Base-by-base conservation (phyloP, 352 stramenopile species). In the Phytophthora brassicae region DNA sequence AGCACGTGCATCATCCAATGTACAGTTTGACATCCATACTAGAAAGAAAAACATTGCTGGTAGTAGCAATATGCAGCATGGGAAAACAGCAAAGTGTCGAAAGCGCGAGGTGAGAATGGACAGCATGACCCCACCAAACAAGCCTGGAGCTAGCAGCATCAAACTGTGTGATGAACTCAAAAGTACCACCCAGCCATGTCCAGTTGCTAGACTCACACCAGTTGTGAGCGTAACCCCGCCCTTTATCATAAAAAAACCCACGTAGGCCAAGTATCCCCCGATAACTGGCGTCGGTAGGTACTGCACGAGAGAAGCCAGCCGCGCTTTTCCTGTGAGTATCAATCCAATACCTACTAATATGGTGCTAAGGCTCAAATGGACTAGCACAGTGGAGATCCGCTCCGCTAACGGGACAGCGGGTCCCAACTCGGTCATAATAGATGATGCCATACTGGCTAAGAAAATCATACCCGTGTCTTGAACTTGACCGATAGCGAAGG, bases 381-480 rank as follows among this genome's bases (percentile, higher is more conserved):
- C 84, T 11, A 98, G 88, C 8, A 95, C 84, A 5, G 96, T 99
- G 2, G 97, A 82, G 23, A 99, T 77, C 22, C 78, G 73, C 56
- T 84, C 73, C 5, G 64, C 54, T 17, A 85, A 63, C 14, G 82
- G 75, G 16, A 88, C 74, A 17, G 74, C 56, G 11, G 88, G 64
- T 3, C 82, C 84, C 44, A 84, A 85, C 71, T 72, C 67, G 28
- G 65, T 85, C 76, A 96, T 95, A 65, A 98, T 96, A 19, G 71
- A 90, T 14, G 92, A 79, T 3, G 96, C 89, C 79, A 99, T 99
- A 43, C 76, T 83, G 28, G 80, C 90, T 22, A 99, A 75, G 72
- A 99, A 99, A 56, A 99, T 98, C 28, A 99, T 84, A 9, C 77
- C 96, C 8, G 96, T 95, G 70, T 99, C 95, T 72, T 99, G 97